Percentiles rank a stretch among this genome's conserved stretches.
Conservation (phyloP, 1,139 yeast species). For the Hyphopichia pseudoburtonii region DNA sequence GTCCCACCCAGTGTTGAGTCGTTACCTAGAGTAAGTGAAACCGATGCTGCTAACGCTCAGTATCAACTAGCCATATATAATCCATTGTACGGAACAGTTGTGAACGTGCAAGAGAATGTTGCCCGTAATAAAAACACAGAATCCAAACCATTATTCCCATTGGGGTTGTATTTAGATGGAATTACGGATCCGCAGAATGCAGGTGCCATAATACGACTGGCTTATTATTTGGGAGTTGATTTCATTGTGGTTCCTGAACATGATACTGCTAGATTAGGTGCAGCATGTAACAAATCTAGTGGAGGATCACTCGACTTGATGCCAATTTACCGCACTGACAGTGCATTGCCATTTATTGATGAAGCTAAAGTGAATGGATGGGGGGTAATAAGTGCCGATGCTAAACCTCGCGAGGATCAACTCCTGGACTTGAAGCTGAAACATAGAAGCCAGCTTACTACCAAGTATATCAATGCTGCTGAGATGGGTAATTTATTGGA, state of each 20-base stretch:
- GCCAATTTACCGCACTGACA: conserved; percentile 56
- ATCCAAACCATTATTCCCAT: conserved; percentile 39
- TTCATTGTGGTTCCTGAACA: conserved; percentile 69
- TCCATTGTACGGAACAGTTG: conserved; percentile 18
- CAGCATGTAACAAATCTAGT: conserved; percentile 77
- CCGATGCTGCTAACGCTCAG: conserved; percentile 25
- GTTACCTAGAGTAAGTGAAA: conserved; percentile 25
- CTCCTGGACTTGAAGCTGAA: conserved; percentile 19
- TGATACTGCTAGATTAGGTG: conserved; percentile 73
- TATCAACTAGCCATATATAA: conserved; percentile 24
- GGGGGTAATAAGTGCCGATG: conserved; percentile 68
- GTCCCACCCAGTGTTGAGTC: conserved; percentile 40
- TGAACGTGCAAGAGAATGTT: conserved; percentile 14
- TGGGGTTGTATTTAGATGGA: conserved; percentile 79
- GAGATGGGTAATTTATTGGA: conserved; percentile 45
- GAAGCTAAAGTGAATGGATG: conserved; percentile 60
- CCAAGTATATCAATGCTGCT: conserved; percentile 37
- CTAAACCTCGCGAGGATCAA: conserved; percentile 26
- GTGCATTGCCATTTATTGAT: conserved; percentile 64
- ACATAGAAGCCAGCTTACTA: conserved; percentile 20
- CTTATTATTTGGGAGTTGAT: conserved; percentile 83
- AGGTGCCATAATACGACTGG: conserved; percentile 83
- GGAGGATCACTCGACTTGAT: conserved; percentile 86
- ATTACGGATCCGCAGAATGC: conserved; percentile 88
- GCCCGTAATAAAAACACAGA: conserved; percentile 9